Evolutionary conservation across 1,284 basidiomycete species (phyloP).

Genomic region (Fomitopsis pinicola): DNA sequence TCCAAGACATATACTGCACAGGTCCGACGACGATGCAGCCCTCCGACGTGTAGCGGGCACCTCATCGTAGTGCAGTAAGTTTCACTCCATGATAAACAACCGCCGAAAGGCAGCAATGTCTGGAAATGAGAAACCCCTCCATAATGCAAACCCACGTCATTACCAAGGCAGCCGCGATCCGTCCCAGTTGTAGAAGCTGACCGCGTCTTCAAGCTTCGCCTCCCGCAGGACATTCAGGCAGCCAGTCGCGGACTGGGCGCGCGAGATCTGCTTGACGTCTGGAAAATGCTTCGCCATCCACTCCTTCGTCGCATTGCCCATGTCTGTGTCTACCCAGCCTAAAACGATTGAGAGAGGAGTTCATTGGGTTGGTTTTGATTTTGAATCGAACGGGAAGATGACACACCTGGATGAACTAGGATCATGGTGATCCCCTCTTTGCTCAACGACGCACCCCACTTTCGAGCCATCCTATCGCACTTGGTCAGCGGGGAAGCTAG

Average conservation of each 20-base stretch:
- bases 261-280: not conserved
- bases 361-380: no score
- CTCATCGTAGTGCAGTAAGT: no score
- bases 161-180: slow-evolving; percentile 4
- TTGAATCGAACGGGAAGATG: not conserved
- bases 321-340: slow-evolving; percentile 9
- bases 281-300: not conserved
- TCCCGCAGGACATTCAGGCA: not conserved
- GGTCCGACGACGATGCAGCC: no score
- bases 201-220: not conserved
- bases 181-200: not conserved
- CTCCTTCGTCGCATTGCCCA: not conserved
- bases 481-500: no score
- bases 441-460: slow-evolving; percentile 1
- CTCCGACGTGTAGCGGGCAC: no score
- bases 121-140: no score
- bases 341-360: not conserved
- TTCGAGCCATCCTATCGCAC: slow-evolving; percentile 3
- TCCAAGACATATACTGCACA: no score
- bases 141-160: not conserved
- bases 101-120: no score
- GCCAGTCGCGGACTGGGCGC: not conserved
- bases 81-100: no score
- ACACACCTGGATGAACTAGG: slow-evolving; percentile 5
- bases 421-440: slow-evolving; percentile 6